Base-by-base conservation (phyloP, 2,329 filamentous ascomycete genomes). In the Epichloe festucae region DNA sequence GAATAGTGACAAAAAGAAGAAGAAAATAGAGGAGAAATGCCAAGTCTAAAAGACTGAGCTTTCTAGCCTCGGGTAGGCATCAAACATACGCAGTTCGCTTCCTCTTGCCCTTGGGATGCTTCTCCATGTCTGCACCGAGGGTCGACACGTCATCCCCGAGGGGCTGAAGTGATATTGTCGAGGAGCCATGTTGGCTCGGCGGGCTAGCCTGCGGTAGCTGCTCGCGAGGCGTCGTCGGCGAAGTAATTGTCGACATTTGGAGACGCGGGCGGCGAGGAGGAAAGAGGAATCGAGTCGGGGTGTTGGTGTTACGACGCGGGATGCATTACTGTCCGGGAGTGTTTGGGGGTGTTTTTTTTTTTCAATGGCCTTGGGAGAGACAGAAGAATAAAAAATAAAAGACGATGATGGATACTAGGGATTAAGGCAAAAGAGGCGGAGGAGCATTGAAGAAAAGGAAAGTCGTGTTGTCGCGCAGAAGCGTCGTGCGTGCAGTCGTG, bases 11-110 rank as follows among this genome's bases (percentile, higher is more conserved):
- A 3, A 31, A n/a, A 17, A n/a, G 3, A 17, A 45, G 11, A 45
- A 17, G 15, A 19, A 17, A 10, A 45, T 10, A 34, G 15, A 34
- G 34, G 10, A 34, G 6, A 4, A n/a, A 11, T 17, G n/a, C n/a
- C 2, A n/a, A 5, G 14, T n/a, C 14, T 4, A 31, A 31, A 31
- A 31, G 31, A 11, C 31, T 31, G 31, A 31, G 31, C 31, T 31
- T 31, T 31, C 27, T 31, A 10, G 8, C 31, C 8, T 11, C 10
- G 31, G 10, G 10, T 31, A 10, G 39, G 39, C 2, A 40, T 8
- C 8, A n/a, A 49, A 73, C 76, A 61, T 76, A 83, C 79, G 76
- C 77, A 53, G 79, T 83, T 56, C 79, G 69, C 66, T 82, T 83
- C 67, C 79, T 72, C 71, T 78, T 81, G 57, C 73, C 75, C 67